Base-by-base conservation (phyloP, 2,329 filamentous ascomycete genomes). In the Penicillium brevicompactum region DNA sequence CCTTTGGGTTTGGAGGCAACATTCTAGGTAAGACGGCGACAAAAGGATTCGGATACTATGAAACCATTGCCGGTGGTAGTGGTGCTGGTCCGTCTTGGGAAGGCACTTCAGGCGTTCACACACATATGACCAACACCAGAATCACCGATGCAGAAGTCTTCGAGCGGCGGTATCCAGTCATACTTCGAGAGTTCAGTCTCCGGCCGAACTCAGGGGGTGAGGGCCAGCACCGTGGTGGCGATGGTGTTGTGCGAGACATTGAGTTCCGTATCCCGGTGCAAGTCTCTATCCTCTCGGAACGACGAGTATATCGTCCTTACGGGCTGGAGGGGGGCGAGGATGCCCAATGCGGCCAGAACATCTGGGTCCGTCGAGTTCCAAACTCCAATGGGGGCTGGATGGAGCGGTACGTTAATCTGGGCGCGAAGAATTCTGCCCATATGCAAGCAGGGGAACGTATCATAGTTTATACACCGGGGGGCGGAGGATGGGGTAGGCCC, bases 61-160 rank as follows among this genome's bases (percentile, higher is more conserved):
- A 94, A 73, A 93, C 90, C 5, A 92, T 94, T 59, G 87, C 88
- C 0, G 90, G 90, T 38, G 90, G 90, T 0, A 85, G 82, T 38
- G 90, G 90, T 27, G 90, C 90, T 0, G 89, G 89, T 0, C 82
- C 86, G 0, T 79, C 80, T 13, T 92, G 89, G 89, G 79, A 88
- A 57, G 90, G 90, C 37, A 87, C 88, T 10, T 85, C 80, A 49
- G 89, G 88, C 14, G 88, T 92, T n/a, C 89, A 93, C 69, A 88
- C 85, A 2, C 89, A 93, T 74, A 92, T 92, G 88, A 93, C 90
- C 6, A 94, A 94, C 71, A 93, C 90, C 3, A 83, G 89, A 13
- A 93, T 92, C 67, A 92, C 90, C 0, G 90, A 93, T 68, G 81
- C 87, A 0, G 90, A 94, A 70, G 83, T 92, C 6, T 89, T 93